These are phyloP conservation scores for Elsinoe perseae DNA, from an alignment of 2,329 filamentous ascomycete species.

Conservation along the genomic window DNA sequence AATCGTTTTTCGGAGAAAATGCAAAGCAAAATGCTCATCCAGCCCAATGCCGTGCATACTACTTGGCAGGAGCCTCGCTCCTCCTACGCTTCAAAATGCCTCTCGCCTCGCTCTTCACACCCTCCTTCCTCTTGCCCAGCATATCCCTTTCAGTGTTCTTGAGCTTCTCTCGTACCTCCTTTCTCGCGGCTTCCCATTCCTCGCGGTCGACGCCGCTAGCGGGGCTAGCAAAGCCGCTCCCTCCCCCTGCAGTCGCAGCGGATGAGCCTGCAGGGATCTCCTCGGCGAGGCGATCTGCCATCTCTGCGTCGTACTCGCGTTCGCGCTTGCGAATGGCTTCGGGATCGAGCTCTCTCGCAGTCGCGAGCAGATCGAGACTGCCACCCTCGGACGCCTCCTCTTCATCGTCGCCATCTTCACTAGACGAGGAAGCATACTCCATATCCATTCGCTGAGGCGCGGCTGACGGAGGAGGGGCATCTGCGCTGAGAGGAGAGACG, in stretches of 20 bases:
- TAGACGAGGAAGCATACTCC: constrained; percentile 20
- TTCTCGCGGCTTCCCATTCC: constrained; percentile 11
- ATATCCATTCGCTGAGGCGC: constrained; percentile 30
- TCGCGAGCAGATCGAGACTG: constrained; percentile 39
- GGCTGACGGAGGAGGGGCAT: constrained; percentile 23
- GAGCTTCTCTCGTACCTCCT: background rate
- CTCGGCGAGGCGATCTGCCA: constrained; percentile 42
- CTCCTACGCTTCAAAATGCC: background rate
- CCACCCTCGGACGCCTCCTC: constrained; percentile 29
- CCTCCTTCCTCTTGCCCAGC: constrained; percentile 16
- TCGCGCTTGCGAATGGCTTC: constrained; percentile 35
- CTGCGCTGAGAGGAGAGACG: constrained; percentile 20
- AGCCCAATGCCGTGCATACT: background rate
- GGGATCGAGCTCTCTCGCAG: constrained; percentile 38
- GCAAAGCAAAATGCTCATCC: background rate
- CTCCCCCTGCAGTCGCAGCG: constrained; percentile 42
- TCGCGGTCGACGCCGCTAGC: constrained; percentile 19
- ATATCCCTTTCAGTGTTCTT: background rate
- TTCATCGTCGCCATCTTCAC: constrained; percentile 28
- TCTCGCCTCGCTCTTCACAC: constrained; percentile 22
- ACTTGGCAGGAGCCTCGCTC: background rate
- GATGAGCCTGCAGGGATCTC: constrained; percentile 43
- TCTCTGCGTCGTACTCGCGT: constrained; percentile 40
- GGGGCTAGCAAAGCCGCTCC: constrained; percentile 41
- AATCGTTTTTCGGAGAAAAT: background rate